Percentiles rank a stretch among this genome's conserved stretches.
These are phyloP conservation scores for Stropharia rugosoannulata DNA, from an alignment of 768 basidiomycete species.

Conservation along the genomic window DNA sequence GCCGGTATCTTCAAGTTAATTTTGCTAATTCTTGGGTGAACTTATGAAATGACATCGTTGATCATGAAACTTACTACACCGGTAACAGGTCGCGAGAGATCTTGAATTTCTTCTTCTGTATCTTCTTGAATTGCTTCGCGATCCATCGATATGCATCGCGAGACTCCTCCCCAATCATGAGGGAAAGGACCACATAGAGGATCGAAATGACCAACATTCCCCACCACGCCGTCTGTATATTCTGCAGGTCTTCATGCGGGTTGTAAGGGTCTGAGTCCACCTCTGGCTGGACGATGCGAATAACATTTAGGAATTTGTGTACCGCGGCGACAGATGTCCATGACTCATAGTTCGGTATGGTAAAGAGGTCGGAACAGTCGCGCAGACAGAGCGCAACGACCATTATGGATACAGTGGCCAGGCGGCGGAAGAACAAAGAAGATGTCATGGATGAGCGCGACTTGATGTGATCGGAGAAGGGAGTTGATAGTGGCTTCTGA, in stretches of 20 bases:
- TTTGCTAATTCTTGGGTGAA: not conserved
- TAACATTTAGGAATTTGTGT: conserved; percentile 38
- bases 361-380: conserved; percentile 36
- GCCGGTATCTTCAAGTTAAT: not conserved
- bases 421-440: conserved; percentile 54
- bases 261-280: not conserved
- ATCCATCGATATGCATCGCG: conserved; percentile 37
- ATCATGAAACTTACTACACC: conserved; percentile 11
- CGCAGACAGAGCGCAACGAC: conserved; percentile 41
- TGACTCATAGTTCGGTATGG: conserved; percentile 26
- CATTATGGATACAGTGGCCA: conserved; percentile 46
- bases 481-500: conserved; percentile 19
- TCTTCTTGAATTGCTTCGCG: not conserved
- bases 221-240: conserved; percentile 39
- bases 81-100: conserved; percentile 3
- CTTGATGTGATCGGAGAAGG: conserved; percentile 35
- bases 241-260: conserved; percentile 19
- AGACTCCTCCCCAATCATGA: conserved; percentile 38
- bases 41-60: not conserved
- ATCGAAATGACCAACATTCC: conserved; percentile 36
- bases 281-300: conserved; percentile 29
- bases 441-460: conserved; percentile 40
- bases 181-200: conserved; percentile 34
- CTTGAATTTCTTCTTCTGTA: conserved; percentile 4
- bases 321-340: conserved; percentile 48